Evolutionary conservation across 805 yeast genomes (phyloP).

Genomic region (Nakazawaea peltata): DNA sequence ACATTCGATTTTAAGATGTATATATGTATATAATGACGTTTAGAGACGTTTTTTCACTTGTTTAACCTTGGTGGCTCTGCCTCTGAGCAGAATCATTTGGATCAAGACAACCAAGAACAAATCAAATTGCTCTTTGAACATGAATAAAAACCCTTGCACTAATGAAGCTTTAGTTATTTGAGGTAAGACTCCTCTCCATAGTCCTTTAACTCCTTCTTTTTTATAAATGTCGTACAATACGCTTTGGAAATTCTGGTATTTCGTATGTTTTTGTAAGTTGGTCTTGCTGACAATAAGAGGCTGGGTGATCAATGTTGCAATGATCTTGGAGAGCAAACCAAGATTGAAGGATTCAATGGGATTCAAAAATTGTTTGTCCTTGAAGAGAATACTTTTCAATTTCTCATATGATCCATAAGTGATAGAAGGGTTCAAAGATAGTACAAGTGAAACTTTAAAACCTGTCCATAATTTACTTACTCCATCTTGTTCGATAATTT

Average conservation of each 20-base stretch:
- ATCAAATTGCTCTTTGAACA: slow-evolving; percentile 63
- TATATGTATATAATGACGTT: neutral
- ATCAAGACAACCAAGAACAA: slow-evolving; percentile 11
- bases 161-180: slow-evolving; percentile 75
- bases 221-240: slow-evolving; percentile 53
- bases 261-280: slow-evolving; percentile 51
- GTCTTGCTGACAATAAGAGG: slow-evolving; percentile 83
- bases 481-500: slow-evolving; percentile 57
- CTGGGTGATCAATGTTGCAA: slow-evolving; percentile 76
- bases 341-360: slow-evolving; percentile 61
- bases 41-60: neutral
- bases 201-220: slow-evolving; percentile 54
- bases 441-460: slow-evolving; percentile 66
- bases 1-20: slow-evolving; percentile 46
- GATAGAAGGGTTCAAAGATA: slow-evolving; percentile 78
- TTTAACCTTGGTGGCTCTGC: too few species aligned
- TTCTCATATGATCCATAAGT: slow-evolving; percentile 78
- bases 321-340: slow-evolving; percentile 74
- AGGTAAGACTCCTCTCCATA: slow-evolving; percentile 78
- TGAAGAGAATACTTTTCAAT: slow-evolving; percentile 44
- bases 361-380: slow-evolving; percentile 31
- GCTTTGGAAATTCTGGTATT: slow-evolving; percentile 50
- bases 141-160: slow-evolving; percentile 78
- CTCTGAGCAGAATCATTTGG: too few species aligned
- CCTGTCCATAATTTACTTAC: slow-evolving; percentile 76